A percentile compares a stretch with the other conserved stretches of the same genome.
These are phyloP conservation scores for Zygosaccharomyces gambellarensis DNA, from an alignment of 805 yeast genomes.

Conservation along the genomic window DNA sequence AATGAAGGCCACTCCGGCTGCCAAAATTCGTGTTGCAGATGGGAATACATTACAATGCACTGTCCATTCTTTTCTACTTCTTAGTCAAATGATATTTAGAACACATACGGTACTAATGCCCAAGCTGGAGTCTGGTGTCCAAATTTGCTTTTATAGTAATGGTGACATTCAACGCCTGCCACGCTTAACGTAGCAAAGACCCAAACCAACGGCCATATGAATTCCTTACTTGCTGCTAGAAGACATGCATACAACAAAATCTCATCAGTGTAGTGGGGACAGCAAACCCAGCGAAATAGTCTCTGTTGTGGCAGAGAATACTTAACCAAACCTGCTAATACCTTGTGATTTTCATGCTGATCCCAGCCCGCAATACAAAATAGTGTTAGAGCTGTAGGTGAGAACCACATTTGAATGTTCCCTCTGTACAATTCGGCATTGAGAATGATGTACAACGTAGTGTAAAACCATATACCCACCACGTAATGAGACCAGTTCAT, in stretches of 20 bases:
- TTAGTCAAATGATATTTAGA: slow-evolving; percentile 1
- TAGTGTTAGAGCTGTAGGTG: slow-evolving; percentile 22
- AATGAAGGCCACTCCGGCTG: too few relatives aligned
- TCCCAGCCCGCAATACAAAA: slow-evolving; percentile 27
- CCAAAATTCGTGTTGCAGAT: too few relatives aligned
- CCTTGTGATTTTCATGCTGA: slow-evolving; percentile 42
- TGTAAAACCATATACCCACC: slow-evolving; percentile 59
- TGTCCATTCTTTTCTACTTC: not conserved
- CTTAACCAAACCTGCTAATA: slow-evolving; percentile 47
- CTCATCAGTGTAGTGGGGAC: slow-evolving; percentile 73
- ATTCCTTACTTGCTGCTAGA: slow-evolving; percentile 15
- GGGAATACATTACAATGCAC: not conserved
- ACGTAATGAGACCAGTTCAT: slow-evolving; percentile 65
- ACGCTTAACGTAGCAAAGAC: slow-evolving; percentile 45
- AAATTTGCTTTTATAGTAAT: slow-evolving; percentile 39
- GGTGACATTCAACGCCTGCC: slow-evolving; percentile 50
- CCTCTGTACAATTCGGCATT: slow-evolving; percentile 28
- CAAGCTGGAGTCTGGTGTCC: slow-evolving; percentile 16
- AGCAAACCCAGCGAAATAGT: slow-evolving; percentile 46
- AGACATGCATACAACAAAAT: slow-evolving; percentile 46
- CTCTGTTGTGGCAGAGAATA: slow-evolving; percentile 53
- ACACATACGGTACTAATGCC: slow-evolving; percentile 20
- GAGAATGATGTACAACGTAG: slow-evolving; percentile 41
- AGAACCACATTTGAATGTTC: slow-evolving; percentile 7
- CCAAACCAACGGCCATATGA: slow-evolving; percentile 30